Evolutionary conservation across 805 yeast genomes (phyloP).

Genomic region (Saccharomycopsis microspora): DNA sequence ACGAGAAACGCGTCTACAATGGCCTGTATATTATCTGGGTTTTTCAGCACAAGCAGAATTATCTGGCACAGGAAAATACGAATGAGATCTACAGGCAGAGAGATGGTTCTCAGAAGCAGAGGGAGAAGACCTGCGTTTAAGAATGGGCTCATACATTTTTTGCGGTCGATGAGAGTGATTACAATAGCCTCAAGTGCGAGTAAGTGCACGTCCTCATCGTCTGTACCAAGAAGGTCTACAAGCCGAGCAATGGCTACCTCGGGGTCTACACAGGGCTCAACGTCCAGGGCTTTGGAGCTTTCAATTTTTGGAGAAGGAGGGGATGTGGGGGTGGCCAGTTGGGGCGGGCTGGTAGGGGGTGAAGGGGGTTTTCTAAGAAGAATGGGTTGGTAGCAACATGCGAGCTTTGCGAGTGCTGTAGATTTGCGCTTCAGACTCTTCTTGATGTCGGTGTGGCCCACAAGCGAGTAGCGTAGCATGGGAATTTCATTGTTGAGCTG

Average conservation of each 20-base stretch:
- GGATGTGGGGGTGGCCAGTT: background rate
- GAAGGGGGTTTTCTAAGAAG: background rate
- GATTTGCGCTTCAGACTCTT: slow-evolving; percentile 9
- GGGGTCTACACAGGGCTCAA: slow-evolving; percentile 5
- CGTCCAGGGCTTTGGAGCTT: background rate
- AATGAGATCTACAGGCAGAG: slow-evolving; percentile 10
- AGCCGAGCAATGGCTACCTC: slow-evolving; percentile 8
- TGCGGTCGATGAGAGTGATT: slow-evolving; percentile 14
- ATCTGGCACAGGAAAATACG: slow-evolving; percentile 15
- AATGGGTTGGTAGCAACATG: slow-evolving; percentile 7
- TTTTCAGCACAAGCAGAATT: slow-evolving; percentile 11
- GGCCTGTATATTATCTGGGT: slow-evolving; percentile 11
- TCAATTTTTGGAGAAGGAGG: background rate
- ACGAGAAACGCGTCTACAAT: slow-evolving; percentile 10
- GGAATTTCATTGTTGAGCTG: slow-evolving; percentile 11
- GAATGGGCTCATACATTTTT: slow-evolving; percentile 8
- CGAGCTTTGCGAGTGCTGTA: slow-evolving; percentile 10
- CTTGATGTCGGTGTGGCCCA: slow-evolving; percentile 11
- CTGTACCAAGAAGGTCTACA: slow-evolving; percentile 7
- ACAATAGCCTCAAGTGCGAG: slow-evolving; percentile 13
- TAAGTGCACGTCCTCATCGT: slow-evolving; percentile 11
- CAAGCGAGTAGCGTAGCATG: slow-evolving; percentile 9
- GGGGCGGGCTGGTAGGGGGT: background rate
- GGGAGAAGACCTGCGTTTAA: slow-evolving; percentile 9
- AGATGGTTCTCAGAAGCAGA: slow-evolving; percentile 4